phyloP scores from a whole-genome alignment of 352 stramenopile species.

The Aphanomyces astaci region DNA sequence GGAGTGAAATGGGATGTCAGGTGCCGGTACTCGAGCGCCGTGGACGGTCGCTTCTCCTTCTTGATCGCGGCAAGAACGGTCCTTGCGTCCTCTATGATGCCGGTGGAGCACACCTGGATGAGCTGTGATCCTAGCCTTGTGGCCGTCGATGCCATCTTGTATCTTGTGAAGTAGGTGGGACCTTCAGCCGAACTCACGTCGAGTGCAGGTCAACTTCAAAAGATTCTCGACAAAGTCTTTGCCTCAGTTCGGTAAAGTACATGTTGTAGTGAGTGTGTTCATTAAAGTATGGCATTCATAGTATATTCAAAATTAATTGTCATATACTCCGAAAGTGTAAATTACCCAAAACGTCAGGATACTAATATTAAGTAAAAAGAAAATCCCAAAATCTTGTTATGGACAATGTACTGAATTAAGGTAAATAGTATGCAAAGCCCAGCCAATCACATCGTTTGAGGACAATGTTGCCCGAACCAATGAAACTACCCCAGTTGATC shows the following conservation, averaged over 20 bases:
- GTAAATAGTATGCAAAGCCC: not conserved
- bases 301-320: no score
- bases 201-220: no score
- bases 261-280: not conserved
- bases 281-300: no score
- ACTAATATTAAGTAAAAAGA: not conserved
- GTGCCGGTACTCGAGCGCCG: conserved; percentile 6
- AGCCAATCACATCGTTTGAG: not conserved
- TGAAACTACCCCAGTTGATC: not conserved
- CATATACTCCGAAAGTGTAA: no score
- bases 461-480: not conserved
- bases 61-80: not conserved
- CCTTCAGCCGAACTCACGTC: no score
- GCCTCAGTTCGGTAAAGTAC: not conserved
- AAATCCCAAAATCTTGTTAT: not conserved
- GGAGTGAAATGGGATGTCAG: not conserved
- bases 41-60: not conserved
- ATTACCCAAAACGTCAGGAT: no score
- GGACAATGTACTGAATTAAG: conserved; percentile 1
- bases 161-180: no score
- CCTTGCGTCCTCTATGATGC: not conserved
- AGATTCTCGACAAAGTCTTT: not conserved
- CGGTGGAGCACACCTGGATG: not conserved
- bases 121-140: not conserved
- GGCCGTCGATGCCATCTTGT: not conserved